Conservation (phyloP, 768 basidiomycete genomes). For the Leccinum variicolor region DNA sequence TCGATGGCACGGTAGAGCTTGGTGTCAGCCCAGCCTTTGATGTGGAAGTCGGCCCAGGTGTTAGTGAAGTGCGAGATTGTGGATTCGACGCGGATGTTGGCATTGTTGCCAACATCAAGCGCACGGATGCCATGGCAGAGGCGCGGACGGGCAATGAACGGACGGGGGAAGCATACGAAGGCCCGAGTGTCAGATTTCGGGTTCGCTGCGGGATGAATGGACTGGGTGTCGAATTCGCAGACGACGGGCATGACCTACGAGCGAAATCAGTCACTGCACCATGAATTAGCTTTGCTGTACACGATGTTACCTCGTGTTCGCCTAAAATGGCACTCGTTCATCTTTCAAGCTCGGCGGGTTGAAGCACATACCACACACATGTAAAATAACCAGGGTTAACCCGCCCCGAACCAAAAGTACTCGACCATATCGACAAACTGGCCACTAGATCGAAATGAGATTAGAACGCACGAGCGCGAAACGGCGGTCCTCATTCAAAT, state of each 20-base stretch:
- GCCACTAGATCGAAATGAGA: background rate
- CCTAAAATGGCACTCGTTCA: no score
- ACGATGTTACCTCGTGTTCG: no score
- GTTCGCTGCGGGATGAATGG: background rate
- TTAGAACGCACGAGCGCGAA: background rate
- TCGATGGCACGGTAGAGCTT: background rate
- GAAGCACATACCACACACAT: no score
- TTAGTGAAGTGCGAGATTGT: conserved; percentile 1
- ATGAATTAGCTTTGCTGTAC: no score
- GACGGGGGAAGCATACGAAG: conserved; percentile 10
- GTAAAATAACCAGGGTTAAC: no score
- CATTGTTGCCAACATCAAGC: conserved; percentile 4
- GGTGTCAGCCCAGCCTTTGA: background rate
- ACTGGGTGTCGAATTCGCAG: conserved; percentile 10
- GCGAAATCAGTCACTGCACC: no score
- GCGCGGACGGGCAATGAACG: conserved; percentile 15
- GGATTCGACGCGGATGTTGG: conserved; percentile 13
- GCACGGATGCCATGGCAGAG: conserved; percentile 12
- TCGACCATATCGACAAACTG: background rate
- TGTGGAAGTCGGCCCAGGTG: conserved; percentile 5
- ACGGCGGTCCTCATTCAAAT: background rate
- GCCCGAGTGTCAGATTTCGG: conserved; percentile 7
- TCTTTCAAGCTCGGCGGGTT: no score
- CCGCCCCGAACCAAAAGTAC: background rate
- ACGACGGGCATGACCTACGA: conserved; percentile 11